Conservation (phyloP, 441 rosid species). For the Hura crepitans region DNA sequence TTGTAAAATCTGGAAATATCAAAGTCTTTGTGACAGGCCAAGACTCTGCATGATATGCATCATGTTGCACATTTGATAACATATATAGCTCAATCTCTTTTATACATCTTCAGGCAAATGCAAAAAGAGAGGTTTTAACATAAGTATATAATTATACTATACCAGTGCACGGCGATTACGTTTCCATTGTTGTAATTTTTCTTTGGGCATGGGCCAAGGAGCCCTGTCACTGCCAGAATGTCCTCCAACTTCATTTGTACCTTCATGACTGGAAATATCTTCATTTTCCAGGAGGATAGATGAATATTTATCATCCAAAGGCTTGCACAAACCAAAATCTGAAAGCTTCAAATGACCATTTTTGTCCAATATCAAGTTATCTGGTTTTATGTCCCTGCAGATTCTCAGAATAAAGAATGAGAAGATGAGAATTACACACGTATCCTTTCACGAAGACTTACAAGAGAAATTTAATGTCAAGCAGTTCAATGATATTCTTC, state of each 20-base stretch:
- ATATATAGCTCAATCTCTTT: not conserved
- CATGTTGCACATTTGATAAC: not conserved
- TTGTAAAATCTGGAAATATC: not conserved
- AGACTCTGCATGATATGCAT: constrained; percentile 4
- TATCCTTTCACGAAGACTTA: not conserved
- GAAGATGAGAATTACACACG: constrained; percentile 12
- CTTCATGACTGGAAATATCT: constrained; percentile 48
- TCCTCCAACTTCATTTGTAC: constrained; percentile 39
- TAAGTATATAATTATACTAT: constrained; percentile 24
- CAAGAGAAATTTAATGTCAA: not conserved
- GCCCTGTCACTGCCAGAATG: constrained; percentile 43
- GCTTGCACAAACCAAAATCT: constrained; percentile 96
- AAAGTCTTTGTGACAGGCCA: not conserved
- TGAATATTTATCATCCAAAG: constrained; percentile 83
- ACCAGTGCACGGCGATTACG: constrained; percentile 96
- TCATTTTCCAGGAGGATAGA: constrained; percentile 66
- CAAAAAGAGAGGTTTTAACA: constrained; percentile 1
- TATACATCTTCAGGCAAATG: not conserved
- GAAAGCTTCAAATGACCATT: constrained; percentile 96
- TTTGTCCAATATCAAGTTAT: constrained; percentile 82
- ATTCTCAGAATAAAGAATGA: constrained; percentile 26
- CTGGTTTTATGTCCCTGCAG: constrained; percentile 89
- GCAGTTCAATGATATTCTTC: constrained; percentile 3
- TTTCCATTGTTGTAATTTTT: constrained; percentile 73
- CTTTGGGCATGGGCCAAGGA: constrained; percentile 88